Percentiles rank a stretch among this genome's conserved stretches.
phyloP scores from a whole-genome alignment of 1,139 yeast genomes.

The Hansenula lynferdii region DNA sequence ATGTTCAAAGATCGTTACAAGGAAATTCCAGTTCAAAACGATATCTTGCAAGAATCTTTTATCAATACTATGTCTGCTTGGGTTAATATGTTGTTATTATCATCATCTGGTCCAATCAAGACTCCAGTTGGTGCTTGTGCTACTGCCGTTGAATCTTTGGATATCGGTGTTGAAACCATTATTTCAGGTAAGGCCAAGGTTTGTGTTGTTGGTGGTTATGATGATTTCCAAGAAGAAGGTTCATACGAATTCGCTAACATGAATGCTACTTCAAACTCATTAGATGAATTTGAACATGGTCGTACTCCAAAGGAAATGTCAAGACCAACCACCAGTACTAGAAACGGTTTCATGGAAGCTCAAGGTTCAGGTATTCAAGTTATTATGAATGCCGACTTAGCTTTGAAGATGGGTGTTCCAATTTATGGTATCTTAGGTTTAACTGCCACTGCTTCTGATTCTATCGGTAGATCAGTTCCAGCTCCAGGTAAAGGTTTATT shows the following conservation, averaged over 20 bases:
- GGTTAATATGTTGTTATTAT: constrained; percentile 95
- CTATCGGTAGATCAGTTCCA: constrained; percentile 98
- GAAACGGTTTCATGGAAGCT: constrained; percentile 99
- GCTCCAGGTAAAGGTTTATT: constrained; percentile 99
- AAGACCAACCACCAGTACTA: constrained; percentile 93
- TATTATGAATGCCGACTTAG: constrained; percentile 92
- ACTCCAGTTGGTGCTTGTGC: constrained; percentile 99
- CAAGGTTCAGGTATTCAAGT: constrained; percentile 99
- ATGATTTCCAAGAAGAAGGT: constrained; percentile 99
- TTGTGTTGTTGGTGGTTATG: constrained; percentile 97
- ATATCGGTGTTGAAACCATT: constrained; percentile 91
- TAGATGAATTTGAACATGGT: constrained; percentile 86
- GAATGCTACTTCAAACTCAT: constrained; percentile 95
- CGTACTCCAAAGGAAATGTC: constrained; percentile 99
- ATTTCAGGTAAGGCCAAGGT: constrained; percentile 91
- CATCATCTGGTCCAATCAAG: constrained; percentile 98
- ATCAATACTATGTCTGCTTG: constrained; percentile 99
- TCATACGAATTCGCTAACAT: constrained; percentile 96
- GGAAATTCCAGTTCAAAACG: constrained; percentile 94
- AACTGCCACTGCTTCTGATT: constrained; percentile 96
- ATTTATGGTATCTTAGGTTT: constrained; percentile 92
- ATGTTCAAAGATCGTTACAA: constrained; percentile 94
- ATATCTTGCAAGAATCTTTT: constrained; percentile 94
- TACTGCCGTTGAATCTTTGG: constrained; percentile 96
- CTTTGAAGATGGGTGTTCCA: constrained; percentile 98